Evolutionary conservation across 2,329 filamentous ascomycete genomes (phyloP), one percentile per base, ranked within the genome.

Genomic region (Pyrenochaeta sp.): DNA sequence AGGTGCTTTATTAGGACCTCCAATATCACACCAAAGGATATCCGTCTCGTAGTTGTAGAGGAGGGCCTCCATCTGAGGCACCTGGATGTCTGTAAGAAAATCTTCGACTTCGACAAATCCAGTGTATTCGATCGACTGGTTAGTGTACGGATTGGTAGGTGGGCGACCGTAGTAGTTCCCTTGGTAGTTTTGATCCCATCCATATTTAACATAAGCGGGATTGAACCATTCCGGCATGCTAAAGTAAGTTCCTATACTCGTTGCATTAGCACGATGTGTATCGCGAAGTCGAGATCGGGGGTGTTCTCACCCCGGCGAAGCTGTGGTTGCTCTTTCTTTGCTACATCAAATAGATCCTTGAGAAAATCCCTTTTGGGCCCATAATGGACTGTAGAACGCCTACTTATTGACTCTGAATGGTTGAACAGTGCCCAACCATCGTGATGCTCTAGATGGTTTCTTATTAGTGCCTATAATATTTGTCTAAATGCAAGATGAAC

Each of bases 11-110:
- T 80, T 81, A 1, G 78, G 73, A 1, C 75, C 77, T 9, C 78
- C 78, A 39, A 77, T 77, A 53, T 81, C 77, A 56, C 78, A 81
- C 78, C 78, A 81, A 69, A 81, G 75, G 15, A 81, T 77, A 42
- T 80, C 78, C 0, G 76, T 78, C 21, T 73, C 68, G 78, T 77
- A 81, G 29, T 71, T 65, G 11, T 71, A 61, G 5, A 77, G 76
- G 2, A 81, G 64, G 2, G 72, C 76, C 12, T 75, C 67, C 77
- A 81, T 80, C 58, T 80, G 74, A 0, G 78, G 78, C 0, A 79
- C 45, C 44, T 79, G 73, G 9, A 78, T 63, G 42, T 80, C 77
- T 0, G 61, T 41, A 21, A 80, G 66, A 47, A 74, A 81, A 57
- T 80, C 76, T 3, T 66, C 45, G 2, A 81, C 65, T 1, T 72